A percentile compares a stretch with the other conserved stretches of the same genome.
Conservation (phyloP, 2,329 filamentous ascomycete species). For the Arthrobotrys conoides region DNA sequence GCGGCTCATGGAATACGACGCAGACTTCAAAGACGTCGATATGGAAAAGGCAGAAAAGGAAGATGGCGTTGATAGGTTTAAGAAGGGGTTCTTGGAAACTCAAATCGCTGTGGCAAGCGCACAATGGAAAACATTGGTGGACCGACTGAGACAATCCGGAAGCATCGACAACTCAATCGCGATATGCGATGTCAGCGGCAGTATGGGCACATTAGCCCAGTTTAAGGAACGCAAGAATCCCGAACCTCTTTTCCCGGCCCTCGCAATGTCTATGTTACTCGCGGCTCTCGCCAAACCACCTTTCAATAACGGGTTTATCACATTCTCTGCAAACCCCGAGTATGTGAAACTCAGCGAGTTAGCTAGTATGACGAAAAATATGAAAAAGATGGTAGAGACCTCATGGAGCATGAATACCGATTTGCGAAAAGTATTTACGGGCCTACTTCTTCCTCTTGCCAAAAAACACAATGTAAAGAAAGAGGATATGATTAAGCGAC, state of each 20-base stretch:
- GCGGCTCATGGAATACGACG: conserved; percentile 44
- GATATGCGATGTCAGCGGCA: conserved; percentile 73
- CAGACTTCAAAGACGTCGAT: background rate
- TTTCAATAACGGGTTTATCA: conserved; percentile 73
- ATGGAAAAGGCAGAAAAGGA: conserved; percentile 31
- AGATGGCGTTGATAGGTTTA: conserved; percentile 62
- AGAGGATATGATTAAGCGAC: conserved; percentile 74
- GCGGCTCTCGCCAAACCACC: conserved; percentile 72
- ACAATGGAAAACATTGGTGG: conserved; percentile 74
- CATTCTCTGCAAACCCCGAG: conserved; percentile 69
- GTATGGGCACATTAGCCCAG: conserved; percentile 67
- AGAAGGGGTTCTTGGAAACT: conserved; percentile 64
- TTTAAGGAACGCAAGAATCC: conserved; percentile 69
- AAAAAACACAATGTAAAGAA: conserved; percentile 70
- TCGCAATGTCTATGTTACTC: conserved; percentile 73
- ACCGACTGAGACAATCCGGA: conserved; percentile 73
- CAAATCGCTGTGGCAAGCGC: conserved; percentile 68
- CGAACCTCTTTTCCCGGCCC: conserved; percentile 71
- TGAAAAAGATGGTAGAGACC: conserved; percentile 64
- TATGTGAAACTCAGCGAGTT: conserved; percentile 68
- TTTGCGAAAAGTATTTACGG: conserved; percentile 72
- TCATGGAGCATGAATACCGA: conserved; percentile 70
- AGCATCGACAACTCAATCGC: conserved; percentile 72
- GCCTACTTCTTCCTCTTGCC: conserved; percentile 73
- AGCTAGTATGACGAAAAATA: conserved; percentile 68